These are phyloP conservation scores for Areca catechu DNA, from an alignment of 176 grass and related monocot genomes.

Conservation along the genomic window DNA sequence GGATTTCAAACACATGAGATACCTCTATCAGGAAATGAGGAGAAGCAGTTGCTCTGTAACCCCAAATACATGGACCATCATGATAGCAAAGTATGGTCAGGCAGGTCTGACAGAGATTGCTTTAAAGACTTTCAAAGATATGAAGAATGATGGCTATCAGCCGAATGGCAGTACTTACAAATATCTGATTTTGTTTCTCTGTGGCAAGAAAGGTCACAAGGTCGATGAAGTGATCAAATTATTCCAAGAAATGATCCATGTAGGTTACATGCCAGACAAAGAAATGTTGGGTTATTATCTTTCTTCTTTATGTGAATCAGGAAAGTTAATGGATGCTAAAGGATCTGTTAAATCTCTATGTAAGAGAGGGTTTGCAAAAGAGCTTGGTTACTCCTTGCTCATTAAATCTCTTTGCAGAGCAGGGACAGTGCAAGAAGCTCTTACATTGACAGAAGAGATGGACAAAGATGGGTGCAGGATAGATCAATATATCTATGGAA, in stretches of 20 bases:
- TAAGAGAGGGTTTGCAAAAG: constrained; percentile 46
- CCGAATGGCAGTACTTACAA: constrained; percentile 54
- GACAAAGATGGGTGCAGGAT: constrained; percentile 43
- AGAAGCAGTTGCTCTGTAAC: constrained; percentile 37
- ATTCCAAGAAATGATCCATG: constrained; percentile 67
- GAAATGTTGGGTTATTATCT: constrained; percentile 45
- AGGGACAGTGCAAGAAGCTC: constrained; percentile 47
- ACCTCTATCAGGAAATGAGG: constrained; percentile 71
- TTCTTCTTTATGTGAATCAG: constrained; percentile 54
- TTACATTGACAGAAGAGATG: constrained; percentile 34
- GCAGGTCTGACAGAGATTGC: constrained; percentile 70
- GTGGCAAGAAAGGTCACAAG: constrained; percentile 54
- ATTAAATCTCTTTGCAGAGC: constrained; percentile 68
- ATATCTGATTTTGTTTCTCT: constrained; percentile 65
- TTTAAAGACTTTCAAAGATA: constrained; percentile 42
- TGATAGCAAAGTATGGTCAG: constrained; percentile 79
- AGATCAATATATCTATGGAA: constrained; percentile 61
- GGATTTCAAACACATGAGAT: constrained; percentile 83
- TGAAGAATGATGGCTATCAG: constrained; percentile 49
- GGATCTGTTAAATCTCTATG: constrained; percentile 39
- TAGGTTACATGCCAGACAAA: constrained; percentile 43
- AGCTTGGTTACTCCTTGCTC: constrained; percentile 50
- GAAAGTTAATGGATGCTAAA: constrained; percentile 47
- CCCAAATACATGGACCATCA: constrained; percentile 71
- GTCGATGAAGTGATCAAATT: constrained; percentile 48